Evolutionary conservation across 2,329 filamentous ascomycete species (phyloP).

Genomic region (Xylaria multiplex): DNA sequence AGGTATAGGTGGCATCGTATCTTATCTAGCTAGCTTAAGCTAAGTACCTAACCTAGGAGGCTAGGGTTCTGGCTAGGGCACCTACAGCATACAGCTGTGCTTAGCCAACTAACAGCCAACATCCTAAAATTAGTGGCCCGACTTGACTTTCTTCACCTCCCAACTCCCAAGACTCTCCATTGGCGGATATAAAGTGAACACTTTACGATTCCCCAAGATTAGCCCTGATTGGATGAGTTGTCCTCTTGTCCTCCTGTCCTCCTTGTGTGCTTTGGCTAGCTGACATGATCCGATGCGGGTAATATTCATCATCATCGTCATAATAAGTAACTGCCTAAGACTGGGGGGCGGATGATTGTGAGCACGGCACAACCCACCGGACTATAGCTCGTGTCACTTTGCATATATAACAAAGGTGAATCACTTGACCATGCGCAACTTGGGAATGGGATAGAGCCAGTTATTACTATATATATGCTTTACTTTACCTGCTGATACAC

Average conservation of each 20-base stretch:
- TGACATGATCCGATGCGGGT: constrained; percentile 8
- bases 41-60: too few relatives aligned
- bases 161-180: constrained; percentile 7
- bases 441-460: neutral
- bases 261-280: neutral
- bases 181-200: constrained; percentile 12
- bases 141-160: neutral
- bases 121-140: constrained; percentile 9
- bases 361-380: neutral
- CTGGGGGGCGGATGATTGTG: neutral
- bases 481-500: too few relatives aligned
- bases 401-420: neutral
- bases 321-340: neutral
- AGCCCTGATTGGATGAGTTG: constrained; percentile 18
- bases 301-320: constrained; percentile 12
- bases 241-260: too few relatives aligned
- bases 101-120: neutral
- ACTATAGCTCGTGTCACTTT: constrained; percentile 1
- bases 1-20: too few relatives aligned
- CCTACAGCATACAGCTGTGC: constrained; percentile 5
- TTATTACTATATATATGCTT: constrained; percentile 1
- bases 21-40: too few relatives aligned
- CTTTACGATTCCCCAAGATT: constrained; percentile 12
- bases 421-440: neutral
- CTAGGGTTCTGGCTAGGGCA: neutral